Percentiles rank a stretch among this genome's conserved stretches.
phyloP scores from a whole-genome alignment of 306 rosid species.

The Glycine soja region DNA sequence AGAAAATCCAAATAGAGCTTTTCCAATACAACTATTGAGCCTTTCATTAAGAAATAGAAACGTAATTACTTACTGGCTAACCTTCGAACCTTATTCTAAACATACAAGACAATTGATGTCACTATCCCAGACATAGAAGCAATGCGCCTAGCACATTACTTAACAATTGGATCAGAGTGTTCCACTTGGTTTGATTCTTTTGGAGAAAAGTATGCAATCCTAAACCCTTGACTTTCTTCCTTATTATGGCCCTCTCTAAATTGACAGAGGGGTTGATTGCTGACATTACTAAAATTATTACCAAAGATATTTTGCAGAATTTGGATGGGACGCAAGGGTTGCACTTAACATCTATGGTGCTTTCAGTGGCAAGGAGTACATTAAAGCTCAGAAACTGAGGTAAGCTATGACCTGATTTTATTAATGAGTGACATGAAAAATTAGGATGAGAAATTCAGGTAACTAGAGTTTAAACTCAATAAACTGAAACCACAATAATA shows the following conservation, averaged over 20 bases:
- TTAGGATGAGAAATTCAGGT: constrained; percentile 1
- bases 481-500: constrained; percentile 1
- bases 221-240: constrained; percentile 27
- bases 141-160: constrained; percentile 90
- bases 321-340: constrained; percentile 91
- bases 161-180: constrained; percentile 85
- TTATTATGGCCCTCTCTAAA: constrained; percentile 23
- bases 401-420: constrained; percentile 35
- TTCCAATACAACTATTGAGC: constrained; percentile 12
- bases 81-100: constrained; percentile 13
- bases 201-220: constrained; percentile 59
- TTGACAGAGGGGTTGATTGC: constrained; percentile 19
- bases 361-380: constrained; percentile 81
- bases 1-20: constrained; percentile 15
- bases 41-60: neutral
- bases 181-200: constrained; percentile 63
- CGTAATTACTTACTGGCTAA: constrained; percentile 41
- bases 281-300: constrained; percentile 45
- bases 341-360: constrained; percentile 74
- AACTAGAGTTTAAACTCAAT: neutral
- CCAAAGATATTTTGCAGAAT: constrained; percentile 64
- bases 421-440: neutral
- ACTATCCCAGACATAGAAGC: constrained; percentile 91
- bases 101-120: constrained; percentile 70
- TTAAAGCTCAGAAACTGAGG: constrained; percentile 92